phyloP scores from a whole-genome alignment of 2,329 filamentous ascomycete species.

The Colletotrichum spinosum region DNA sequence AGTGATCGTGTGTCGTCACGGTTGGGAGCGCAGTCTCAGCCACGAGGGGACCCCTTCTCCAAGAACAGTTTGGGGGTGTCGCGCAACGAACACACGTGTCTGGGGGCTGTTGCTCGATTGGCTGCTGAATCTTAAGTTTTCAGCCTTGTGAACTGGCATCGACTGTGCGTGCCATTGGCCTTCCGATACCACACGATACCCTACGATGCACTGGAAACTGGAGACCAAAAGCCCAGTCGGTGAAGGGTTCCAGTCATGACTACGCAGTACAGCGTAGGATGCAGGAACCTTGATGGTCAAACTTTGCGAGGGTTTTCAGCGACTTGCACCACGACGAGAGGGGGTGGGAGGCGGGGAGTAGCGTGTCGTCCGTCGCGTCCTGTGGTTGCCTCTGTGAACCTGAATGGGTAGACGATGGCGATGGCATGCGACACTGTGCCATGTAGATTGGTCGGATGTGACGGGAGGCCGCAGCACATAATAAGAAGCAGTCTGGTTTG shows the following conservation, averaged over 20 bases:
- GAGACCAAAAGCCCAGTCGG: slow-evolving; percentile 5
- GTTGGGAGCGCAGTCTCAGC: slow-evolving; percentile 15
- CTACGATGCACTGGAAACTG: slow-evolving; percentile 3
- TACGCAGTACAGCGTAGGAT: neutral
- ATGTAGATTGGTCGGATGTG: slow-evolving; percentile 4
- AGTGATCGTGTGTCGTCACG: neutral
- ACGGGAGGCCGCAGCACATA: slow-evolving; percentile 4
- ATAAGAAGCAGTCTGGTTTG: neutral
- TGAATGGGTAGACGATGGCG: neutral
- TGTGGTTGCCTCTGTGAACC: no score
- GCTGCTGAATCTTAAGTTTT: slow-evolving; percentile 13
- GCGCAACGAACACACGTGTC: slow-evolving; percentile 27
- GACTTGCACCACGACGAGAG: slow-evolving; percentile 2
- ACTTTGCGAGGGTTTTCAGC: slow-evolving; percentile 9
- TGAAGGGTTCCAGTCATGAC: slow-evolving; percentile 12
- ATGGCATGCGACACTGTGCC: slow-evolving; percentile 13
- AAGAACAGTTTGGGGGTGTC: slow-evolving; percentile 1
- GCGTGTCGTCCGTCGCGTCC: slow-evolving; percentile 5
- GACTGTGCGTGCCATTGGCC: slow-evolving; percentile 12
- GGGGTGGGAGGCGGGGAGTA: slow-evolving; percentile 6
- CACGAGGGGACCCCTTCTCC: slow-evolving; percentile 1
- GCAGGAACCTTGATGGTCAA: slow-evolving; percentile 29
- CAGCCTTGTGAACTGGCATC: slow-evolving; percentile 32
- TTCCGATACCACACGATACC: no score
- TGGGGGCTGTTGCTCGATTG: slow-evolving; percentile 28